A percentile compares a stretch with the other conserved stretches of the same genome.
These are phyloP conservation scores for Coccomyxa sp. DNA, from an alignment of 139 green algal genomes.

Conservation along the genomic window DNA sequence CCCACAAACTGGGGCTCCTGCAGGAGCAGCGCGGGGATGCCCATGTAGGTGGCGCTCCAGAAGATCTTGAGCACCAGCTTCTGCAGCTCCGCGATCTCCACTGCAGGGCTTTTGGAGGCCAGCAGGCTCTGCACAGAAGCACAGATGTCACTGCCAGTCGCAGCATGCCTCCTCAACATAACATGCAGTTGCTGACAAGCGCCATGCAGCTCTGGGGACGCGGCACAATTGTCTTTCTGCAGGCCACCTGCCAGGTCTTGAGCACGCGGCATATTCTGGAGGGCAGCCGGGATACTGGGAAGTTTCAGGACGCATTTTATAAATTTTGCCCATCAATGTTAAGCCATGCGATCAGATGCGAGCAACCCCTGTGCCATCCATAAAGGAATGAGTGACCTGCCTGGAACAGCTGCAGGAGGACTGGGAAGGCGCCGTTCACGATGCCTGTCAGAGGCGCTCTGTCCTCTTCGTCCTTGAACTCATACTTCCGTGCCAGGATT, in stretches of 20 bases:
- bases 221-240: no score
- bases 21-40: slow-evolving; percentile 71
- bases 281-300: no score
- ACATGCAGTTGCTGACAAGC: no score
- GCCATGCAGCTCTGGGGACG: no score
- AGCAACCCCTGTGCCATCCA: no score
- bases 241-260: no score
- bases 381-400: slow-evolving; percentile 13
- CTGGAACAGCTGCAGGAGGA: slow-evolving; percentile 72
- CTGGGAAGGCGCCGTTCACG: slow-evolving; percentile 68
- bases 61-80: slow-evolving; percentile 89
- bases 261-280: no score
- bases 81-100: slow-evolving; percentile 60
- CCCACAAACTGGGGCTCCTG: slow-evolving; percentile 60
- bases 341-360: no score
- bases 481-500: slow-evolving; percentile 91
- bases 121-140: slow-evolving; percentile 31
- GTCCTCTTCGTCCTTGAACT: slow-evolving; percentile 89
- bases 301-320: no score
- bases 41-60: slow-evolving; percentile 89
- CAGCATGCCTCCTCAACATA: no score
- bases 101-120: background rate
- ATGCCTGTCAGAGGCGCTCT: slow-evolving; percentile 38
- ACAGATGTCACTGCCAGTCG: no score
- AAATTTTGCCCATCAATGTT: no score